Conservation (phyloP, 768 basidiomycete species). For the Chalciporus sphaerocephalus region DNA sequence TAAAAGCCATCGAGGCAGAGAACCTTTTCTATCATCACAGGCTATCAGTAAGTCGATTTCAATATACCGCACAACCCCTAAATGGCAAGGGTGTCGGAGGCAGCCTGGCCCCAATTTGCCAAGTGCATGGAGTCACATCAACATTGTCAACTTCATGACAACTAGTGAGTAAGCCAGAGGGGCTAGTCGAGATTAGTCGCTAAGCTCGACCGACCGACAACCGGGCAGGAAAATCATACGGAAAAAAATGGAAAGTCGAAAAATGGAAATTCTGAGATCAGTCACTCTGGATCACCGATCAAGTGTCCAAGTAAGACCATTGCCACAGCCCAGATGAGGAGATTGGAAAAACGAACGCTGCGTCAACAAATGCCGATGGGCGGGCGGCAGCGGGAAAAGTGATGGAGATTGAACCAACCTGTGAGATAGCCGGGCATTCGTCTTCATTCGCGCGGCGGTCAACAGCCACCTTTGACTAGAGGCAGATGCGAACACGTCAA, state of each 20-base stretch:
- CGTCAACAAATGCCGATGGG: no score
- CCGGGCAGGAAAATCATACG: conserved; percentile 4
- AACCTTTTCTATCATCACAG: conserved; percentile 30
- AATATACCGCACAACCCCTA: conserved; percentile 27
- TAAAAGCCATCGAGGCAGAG: conserved; percentile 19
- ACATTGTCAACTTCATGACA: not conserved
- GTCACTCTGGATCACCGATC: conserved; percentile 21
- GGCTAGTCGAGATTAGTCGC: not conserved
- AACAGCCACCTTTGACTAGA: no score
- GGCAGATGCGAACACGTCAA: not conserved
- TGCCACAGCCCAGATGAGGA: not conserved
- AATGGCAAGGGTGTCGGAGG: conserved; percentile 21
- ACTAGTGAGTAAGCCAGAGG: conserved; percentile 1
- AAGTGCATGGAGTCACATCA: conserved; percentile 9
- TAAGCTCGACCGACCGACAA: conserved; percentile 1
- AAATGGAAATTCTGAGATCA: conserved; percentile 16
- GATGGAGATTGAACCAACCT: conserved; percentile 7
- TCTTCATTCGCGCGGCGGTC: no score
- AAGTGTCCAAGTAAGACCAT: conserved; percentile 1
- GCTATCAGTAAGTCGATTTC: conserved; percentile 32
- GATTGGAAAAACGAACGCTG: not conserved
- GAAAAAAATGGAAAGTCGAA: not conserved
- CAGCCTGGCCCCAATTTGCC: not conserved
- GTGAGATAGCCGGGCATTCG: not conserved
- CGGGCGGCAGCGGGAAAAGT: no score